Evolutionary conservation across 2,329 filamentous ascomycete genomes (phyloP).

Genomic region (Parastagonospora nodorum): DNA sequence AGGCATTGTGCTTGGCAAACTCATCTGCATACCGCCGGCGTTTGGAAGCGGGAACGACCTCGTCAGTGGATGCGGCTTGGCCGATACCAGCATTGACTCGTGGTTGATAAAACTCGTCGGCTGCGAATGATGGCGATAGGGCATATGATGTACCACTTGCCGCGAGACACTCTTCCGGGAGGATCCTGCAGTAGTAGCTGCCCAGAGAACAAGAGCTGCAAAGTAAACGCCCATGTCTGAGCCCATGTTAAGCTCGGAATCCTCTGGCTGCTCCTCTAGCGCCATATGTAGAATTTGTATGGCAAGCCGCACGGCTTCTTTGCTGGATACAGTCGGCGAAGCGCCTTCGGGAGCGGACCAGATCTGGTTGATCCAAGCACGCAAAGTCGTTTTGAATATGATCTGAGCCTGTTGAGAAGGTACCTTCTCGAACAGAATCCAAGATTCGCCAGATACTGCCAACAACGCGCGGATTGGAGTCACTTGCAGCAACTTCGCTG

Average conservation of each 20-base stretch:
- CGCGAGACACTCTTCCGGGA: constrained; percentile 19
- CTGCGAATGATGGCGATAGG: constrained; percentile 19
- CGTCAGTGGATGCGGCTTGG: constrained; percentile 2
- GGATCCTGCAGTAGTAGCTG: constrained; percentile 34
- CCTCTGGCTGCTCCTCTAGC: constrained; percentile 21
- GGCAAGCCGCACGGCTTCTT: constrained; percentile 33
- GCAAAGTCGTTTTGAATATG: constrained; percentile 36
- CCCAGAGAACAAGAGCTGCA: constrained; percentile 44
- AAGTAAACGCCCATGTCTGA: constrained; percentile 44
- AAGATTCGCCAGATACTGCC: constrained; percentile 52
- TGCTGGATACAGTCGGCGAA: constrained; percentile 14
- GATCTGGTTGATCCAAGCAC: constrained; percentile 43
- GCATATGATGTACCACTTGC: constrained; percentile 5
- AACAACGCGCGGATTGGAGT: constrained; percentile 50
- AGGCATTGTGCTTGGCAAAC: constrained; percentile 12
- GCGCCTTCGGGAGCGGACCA: constrained; percentile 21
- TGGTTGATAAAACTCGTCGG: constrained; percentile 7
- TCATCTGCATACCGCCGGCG: constrained; percentile 12
- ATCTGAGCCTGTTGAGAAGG: constrained; percentile 39
- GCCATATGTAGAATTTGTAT: constrained; percentile 34
- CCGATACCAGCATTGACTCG: constrained; percentile 5
- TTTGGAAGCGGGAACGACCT: constrained; percentile 4
- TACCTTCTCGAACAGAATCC: constrained; percentile 52
- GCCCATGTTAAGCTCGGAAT: constrained; percentile 29
- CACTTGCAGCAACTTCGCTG: constrained; percentile 44